Evolutionary conservation across 306 rosid species (phyloP).

Genomic region (Geum urbanum): DNA sequence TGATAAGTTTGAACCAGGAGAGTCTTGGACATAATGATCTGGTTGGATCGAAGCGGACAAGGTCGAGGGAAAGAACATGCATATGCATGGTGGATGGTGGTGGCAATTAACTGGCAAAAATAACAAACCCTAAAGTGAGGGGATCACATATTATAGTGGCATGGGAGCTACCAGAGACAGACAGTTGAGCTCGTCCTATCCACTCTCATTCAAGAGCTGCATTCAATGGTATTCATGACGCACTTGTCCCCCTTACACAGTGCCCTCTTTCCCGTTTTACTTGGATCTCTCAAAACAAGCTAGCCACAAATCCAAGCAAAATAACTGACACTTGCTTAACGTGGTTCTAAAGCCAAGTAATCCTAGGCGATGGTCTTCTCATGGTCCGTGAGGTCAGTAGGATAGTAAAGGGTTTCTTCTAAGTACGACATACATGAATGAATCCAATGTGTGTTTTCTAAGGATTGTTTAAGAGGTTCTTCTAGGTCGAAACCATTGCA

Average conservation of each 20-base stretch:
- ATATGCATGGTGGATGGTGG: background rate
- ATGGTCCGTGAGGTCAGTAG: background rate
- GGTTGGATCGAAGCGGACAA: background rate
- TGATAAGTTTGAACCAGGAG: background rate
- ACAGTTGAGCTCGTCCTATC: background rate
- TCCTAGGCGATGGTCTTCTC: constrained; percentile 22
- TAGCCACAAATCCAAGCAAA: background rate
- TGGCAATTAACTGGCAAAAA: background rate
- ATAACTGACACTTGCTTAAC: constrained; percentile 26
- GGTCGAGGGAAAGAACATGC: background rate
- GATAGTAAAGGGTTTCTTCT: background rate
- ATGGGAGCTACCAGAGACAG: background rate
- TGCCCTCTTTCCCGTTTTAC: constrained; percentile 24
- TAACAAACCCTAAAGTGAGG: constrained; percentile 1
- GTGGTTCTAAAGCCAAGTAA: constrained; percentile 35
- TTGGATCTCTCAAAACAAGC: constrained; percentile 34
- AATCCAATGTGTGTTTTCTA: constrained; percentile 15
- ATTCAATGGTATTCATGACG: constrained; percentile 17
- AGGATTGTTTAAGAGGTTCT: constrained; percentile 14
- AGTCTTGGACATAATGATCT: background rate
- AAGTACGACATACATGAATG: background rate
- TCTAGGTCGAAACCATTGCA: constrained; percentile 46
- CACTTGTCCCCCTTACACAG: constrained; percentile 20
- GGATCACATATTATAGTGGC: background rate
- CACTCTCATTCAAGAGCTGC: background rate